phyloP scores from a whole-genome alignment of 495 filamentous ascomycete genomes.

The Daldinia decipiens region DNA sequence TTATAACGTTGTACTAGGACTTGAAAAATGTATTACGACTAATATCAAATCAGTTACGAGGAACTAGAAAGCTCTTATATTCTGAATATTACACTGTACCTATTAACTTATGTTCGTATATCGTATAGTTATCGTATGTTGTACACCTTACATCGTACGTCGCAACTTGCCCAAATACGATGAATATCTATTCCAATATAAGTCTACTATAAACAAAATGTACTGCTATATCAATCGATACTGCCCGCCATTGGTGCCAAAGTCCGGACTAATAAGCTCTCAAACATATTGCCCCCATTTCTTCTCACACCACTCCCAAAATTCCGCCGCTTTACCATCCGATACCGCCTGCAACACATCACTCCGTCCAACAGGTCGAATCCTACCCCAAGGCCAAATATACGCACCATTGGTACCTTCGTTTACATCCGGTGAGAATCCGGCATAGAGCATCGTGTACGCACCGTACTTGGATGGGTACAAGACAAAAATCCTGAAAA shows the following conservation, averaged over 20 bases:
- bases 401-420: neutral
- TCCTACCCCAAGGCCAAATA: neutral
- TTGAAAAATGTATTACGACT: neutral
- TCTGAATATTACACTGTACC: too few species aligned
- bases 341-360: neutral
- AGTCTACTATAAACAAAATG: too few species aligned
- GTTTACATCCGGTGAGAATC: neutral
- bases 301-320: neutral
- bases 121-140: too few species aligned
- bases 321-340: neutral
- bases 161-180: too few species aligned
- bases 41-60: neutral
- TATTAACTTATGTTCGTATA: too few species aligned
- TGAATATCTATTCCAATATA: too few species aligned
- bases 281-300: neutral
- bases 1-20: neutral
- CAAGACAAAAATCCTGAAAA: neutral
- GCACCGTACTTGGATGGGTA: neutral
- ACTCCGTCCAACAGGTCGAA: neutral
- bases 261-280: neutral
- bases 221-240: too few species aligned
- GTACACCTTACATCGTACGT: too few species aligned
- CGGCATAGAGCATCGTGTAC: neutral
- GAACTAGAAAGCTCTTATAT: too few species aligned
- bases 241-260: too few species aligned